A percentile compares a stretch with the other conserved stretches of the same genome.
Conservation (phyloP, 2,329 filamentous ascomycete genomes). For the Colletotrichum sp. region DNA sequence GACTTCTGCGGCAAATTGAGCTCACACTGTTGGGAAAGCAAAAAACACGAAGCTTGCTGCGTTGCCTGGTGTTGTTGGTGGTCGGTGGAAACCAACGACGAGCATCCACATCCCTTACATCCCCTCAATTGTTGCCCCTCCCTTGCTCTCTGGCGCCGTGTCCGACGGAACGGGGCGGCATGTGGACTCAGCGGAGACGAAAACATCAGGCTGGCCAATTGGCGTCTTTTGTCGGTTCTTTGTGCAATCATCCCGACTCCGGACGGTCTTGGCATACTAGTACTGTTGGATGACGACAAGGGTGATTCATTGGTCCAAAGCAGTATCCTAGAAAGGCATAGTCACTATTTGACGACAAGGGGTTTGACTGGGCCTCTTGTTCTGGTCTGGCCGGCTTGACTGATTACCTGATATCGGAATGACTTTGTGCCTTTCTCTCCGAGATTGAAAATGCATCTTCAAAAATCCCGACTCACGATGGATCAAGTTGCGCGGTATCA, state of each 20-base stretch:
- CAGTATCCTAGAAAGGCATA: background rate
- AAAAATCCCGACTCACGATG: background rate
- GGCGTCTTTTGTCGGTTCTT: background rate
- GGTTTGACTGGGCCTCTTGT: background rate
- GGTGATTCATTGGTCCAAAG: background rate
- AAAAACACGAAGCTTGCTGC: background rate
- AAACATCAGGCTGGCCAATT: background rate
- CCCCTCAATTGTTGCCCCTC: background rate
- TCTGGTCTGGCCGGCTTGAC: background rate
- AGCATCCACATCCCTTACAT: background rate
- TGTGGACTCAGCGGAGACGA: background rate
- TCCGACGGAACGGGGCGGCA: background rate
- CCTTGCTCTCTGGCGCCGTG: background rate
- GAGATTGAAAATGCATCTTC: background rate
- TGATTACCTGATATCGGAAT: background rate
- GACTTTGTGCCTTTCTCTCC: background rate
- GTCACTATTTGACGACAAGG: background rate
- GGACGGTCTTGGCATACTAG: background rate
- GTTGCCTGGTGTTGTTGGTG: background rate
- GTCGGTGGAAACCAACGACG: background rate
- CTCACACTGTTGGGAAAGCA: background rate
- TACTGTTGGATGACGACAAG: background rate
- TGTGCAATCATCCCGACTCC: background rate
- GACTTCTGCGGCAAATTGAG: background rate
- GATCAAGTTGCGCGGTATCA: background rate